phyloP scores from a whole-genome alignment of 805 yeast genomes.

The Candida dendrica region DNA sequence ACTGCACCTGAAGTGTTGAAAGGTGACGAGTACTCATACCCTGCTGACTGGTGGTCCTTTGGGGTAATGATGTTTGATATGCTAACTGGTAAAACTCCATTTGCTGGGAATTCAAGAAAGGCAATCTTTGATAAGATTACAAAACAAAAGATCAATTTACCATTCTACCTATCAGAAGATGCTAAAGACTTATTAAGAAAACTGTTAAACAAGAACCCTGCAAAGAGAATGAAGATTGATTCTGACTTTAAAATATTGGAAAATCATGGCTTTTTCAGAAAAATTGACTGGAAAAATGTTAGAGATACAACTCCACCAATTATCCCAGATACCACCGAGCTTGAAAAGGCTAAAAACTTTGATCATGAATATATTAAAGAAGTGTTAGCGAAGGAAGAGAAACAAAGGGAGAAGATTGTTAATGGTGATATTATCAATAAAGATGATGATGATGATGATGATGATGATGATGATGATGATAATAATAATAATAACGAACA shows the following conservation, averaged over 20 bases:
- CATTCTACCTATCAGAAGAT: constrained; percentile 64
- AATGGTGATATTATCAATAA: background rate
- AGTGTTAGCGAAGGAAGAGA: constrained; percentile 18
- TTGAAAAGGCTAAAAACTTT: constrained; percentile 75
- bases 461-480: background rate
- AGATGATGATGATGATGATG: background rate
- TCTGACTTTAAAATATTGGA: constrained; percentile 32
- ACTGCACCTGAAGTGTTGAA: constrained; percentile 82
- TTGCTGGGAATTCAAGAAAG: constrained; percentile 67
- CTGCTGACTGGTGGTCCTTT: constrained; percentile 90
- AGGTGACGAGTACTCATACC: constrained; percentile 72
- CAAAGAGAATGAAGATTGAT: constrained; percentile 58
- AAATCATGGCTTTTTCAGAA: constrained; percentile 69
- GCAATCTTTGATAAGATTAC: constrained; percentile 62
- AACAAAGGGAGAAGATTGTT: background rate
- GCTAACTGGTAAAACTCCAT: constrained; percentile 79
- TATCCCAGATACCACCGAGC: constrained; percentile 65
- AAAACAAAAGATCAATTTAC: constrained; percentile 54
- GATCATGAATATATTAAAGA: constrained; percentile 66
- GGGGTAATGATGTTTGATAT: constrained; percentile 77
- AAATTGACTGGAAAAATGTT: constrained; percentile 59
- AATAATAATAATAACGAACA: background rate
- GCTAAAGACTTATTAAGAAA: constrained; percentile 67
- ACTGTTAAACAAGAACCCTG: constrained; percentile 61
- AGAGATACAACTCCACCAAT: constrained; percentile 58